Percentiles rank a stretch among this genome's conserved stretches.
Evolutionary conservation across 306 rosid genomes (phyloP).

Genomic region (Pueraria montana): DNA sequence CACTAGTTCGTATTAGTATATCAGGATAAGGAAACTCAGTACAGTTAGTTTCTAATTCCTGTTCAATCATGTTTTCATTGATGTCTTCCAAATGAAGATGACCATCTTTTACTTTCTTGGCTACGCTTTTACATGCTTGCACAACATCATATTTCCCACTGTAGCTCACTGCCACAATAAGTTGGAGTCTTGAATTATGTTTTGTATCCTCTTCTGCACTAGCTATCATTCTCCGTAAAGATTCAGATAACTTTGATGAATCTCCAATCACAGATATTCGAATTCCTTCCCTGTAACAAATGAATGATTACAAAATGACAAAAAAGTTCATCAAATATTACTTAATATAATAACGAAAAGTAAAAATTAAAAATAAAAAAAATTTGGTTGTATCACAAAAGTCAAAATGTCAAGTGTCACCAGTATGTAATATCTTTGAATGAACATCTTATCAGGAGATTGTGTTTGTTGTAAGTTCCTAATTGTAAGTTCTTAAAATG

Average conservation of each 20-base stretch:
- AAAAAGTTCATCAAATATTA: neutral
- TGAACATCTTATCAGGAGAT: neutral
- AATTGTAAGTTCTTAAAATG: neutral
- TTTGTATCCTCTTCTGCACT: slow-evolving; percentile 64
- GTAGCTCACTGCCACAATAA: slow-evolving; percentile 75
- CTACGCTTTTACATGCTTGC: slow-evolving; percentile 77
- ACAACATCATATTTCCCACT: slow-evolving; percentile 86
- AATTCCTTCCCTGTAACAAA: slow-evolving; percentile 63
- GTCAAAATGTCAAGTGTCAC: neutral
- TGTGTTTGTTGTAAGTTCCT: neutral
- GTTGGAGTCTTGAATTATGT: slow-evolving; percentile 58
- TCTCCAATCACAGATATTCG: slow-evolving; percentile 79
- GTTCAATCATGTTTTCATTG: slow-evolving; percentile 64
- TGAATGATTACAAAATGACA: neutral
- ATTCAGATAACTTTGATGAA: slow-evolving; percentile 58
- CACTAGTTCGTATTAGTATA: slow-evolving; percentile 81
- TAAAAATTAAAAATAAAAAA: neutral
- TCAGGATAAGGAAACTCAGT: slow-evolving; percentile 79
- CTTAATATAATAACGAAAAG: neutral
- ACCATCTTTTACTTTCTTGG: slow-evolving; percentile 67
- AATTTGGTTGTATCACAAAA: neutral
- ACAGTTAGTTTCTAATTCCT: slow-evolving; percentile 82
- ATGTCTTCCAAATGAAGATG: slow-evolving; percentile 60
- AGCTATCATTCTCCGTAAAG: slow-evolving; percentile 52
- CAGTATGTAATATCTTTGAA: neutral